Evolutionary conservation across 805 yeast genomes (phyloP).

Genomic region (Sungouiozyma ichnusensis): DNA sequence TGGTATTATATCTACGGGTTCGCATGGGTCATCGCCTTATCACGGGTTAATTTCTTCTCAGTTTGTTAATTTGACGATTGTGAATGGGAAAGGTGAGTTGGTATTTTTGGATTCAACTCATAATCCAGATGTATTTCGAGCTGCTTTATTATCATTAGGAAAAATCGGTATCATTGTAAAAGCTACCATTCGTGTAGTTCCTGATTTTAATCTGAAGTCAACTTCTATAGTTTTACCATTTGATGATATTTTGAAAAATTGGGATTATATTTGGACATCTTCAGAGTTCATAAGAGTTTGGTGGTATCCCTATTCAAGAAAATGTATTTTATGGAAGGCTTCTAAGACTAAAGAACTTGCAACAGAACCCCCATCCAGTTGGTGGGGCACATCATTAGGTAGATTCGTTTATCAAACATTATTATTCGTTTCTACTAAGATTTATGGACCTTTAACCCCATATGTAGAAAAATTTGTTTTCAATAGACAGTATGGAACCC

Average conservation of each 20-base stretch:
- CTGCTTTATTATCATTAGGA: slow-evolving; percentile 78
- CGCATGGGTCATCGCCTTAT: slow-evolving; percentile 90
- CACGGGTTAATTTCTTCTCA: slow-evolving; percentile 89
- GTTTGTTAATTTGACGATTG: slow-evolving; percentile 63
- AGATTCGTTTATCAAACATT: slow-evolving; percentile 70
- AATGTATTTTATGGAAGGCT: slow-evolving; percentile 88
- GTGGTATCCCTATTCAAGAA: slow-evolving; percentile 94
- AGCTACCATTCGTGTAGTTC: slow-evolving; percentile 77
- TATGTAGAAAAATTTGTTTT: slow-evolving; percentile 77
- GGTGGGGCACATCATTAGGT: slow-evolving; percentile 79
- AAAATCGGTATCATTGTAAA: slow-evolving; percentile 82
- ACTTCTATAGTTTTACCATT: slow-evolving; percentile 74
- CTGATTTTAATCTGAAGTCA: slow-evolving; percentile 70
- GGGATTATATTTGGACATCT: slow-evolving; percentile 78
- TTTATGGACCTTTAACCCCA: slow-evolving; percentile 73
- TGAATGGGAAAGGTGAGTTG: slow-evolving; percentile 66
- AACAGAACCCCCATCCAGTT: slow-evolving; percentile 56
- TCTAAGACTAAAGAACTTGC: slow-evolving; percentile 56
- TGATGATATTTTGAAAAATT: slow-evolving; percentile 55
- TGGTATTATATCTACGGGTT: slow-evolving; percentile 93
- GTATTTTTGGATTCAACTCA: slow-evolving; percentile 41
- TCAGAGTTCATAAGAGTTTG: slow-evolving; percentile 88
- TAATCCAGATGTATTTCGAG: slow-evolving; percentile 59
- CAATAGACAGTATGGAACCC: slow-evolving; percentile 68
- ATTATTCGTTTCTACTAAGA: slow-evolving; percentile 66